Evolutionary conservation across 768 basidiomycete genomes (phyloP).

Genomic region (Cytidiella melzeri): DNA sequence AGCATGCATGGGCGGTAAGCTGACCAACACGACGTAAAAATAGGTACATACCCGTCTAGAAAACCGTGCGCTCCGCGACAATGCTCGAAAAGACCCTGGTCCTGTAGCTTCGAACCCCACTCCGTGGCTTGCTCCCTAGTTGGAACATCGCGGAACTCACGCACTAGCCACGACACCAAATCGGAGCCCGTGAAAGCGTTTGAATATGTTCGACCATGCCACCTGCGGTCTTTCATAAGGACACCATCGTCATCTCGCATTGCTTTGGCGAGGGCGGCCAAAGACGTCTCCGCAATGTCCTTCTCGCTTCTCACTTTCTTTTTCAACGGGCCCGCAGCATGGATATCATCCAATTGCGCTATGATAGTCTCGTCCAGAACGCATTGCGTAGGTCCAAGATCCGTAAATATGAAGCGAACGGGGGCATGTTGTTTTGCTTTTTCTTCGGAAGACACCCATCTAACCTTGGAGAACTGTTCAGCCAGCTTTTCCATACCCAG

Average conservation of each 20-base stretch:
- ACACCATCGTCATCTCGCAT: conserved; percentile 86
- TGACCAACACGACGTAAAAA: background rate
- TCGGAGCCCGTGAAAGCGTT: conserved; percentile 88
- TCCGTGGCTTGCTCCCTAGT: conserved; percentile 75
- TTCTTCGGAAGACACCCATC: conserved; percentile 69
- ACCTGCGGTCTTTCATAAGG: conserved; percentile 77
- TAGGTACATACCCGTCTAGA: conserved; percentile 66
- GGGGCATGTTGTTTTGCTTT: conserved; percentile 45
- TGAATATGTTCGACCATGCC: conserved; percentile 69
- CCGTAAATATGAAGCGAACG: conserved; percentile 77
- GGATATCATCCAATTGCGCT: conserved; percentile 75
- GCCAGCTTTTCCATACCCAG: conserved; percentile 89
- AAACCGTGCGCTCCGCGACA: conserved; percentile 75
- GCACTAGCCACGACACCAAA: conserved; percentile 87
- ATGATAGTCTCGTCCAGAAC: conserved; percentile 76
- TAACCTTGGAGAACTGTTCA: conserved; percentile 78
- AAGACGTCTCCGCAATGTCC: conserved; percentile 61
- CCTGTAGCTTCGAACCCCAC: conserved; percentile 69
- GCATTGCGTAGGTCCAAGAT: conserved; percentile 74
- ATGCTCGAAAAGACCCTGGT: conserved; percentile 84
- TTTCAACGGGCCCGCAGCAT: conserved; percentile 62
- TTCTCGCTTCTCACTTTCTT: conserved; percentile 80
- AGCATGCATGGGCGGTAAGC: background rate
- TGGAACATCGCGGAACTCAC: conserved; percentile 85
- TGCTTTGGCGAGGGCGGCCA: conserved; percentile 63